Evolutionary conservation across 1,139 yeast species (phyloP).

Genomic region (Arxiozyma telluris): DNA sequence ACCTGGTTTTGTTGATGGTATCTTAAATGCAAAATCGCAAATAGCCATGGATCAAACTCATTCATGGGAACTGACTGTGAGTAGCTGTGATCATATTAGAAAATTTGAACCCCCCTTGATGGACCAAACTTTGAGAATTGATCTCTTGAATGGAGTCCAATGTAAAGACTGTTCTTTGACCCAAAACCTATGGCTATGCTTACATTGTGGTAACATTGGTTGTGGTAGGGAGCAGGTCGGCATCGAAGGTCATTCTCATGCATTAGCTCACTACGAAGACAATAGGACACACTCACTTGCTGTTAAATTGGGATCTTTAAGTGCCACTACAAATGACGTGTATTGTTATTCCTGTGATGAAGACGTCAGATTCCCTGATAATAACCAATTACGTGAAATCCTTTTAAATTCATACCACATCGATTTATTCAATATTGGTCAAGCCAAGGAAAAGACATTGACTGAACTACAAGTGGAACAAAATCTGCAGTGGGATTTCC

Average conservation of each 20-base stretch:
- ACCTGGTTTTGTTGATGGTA: slow-evolving; percentile 35
- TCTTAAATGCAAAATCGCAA: slow-evolving; percentile 59
- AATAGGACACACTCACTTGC: slow-evolving; percentile 65
- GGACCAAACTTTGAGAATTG: slow-evolving; percentile 22
- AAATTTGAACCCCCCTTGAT: slow-evolving; percentile 32
- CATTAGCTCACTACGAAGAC: slow-evolving; percentile 56
- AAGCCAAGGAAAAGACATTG: slow-evolving; percentile 62
- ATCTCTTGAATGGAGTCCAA: slow-evolving; percentile 18
- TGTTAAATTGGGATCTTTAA: slow-evolving; percentile 80
- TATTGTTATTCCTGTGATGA: slow-evolving; percentile 87
- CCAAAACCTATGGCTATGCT: slow-evolving; percentile 86
- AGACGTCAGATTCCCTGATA: slow-evolving; percentile 66
- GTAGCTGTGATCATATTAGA: slow-evolving; percentile 68
- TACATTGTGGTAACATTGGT: slow-evolving; percentile 79
- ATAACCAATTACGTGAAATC: slow-evolving; percentile 34
- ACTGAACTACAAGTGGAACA: slow-evolving; percentile 88
- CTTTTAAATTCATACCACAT: slow-evolving; percentile 46
- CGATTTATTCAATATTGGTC: slow-evolving; percentile 44
- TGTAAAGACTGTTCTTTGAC: slow-evolving; percentile 61
- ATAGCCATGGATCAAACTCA: slow-evolving; percentile 61
- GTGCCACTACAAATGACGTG: slow-evolving; percentile 61
- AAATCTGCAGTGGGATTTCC: slow-evolving; percentile 87
- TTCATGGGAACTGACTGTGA: slow-evolving; percentile 86
- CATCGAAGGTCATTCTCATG: slow-evolving; percentile 86
- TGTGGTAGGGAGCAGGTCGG: slow-evolving; percentile 95